A percentile compares a stretch with the other conserved stretches of the same genome.
Conservation (phyloP, 1,284 basidiomycete genomes). For the Omphalotus olearius region DNA sequence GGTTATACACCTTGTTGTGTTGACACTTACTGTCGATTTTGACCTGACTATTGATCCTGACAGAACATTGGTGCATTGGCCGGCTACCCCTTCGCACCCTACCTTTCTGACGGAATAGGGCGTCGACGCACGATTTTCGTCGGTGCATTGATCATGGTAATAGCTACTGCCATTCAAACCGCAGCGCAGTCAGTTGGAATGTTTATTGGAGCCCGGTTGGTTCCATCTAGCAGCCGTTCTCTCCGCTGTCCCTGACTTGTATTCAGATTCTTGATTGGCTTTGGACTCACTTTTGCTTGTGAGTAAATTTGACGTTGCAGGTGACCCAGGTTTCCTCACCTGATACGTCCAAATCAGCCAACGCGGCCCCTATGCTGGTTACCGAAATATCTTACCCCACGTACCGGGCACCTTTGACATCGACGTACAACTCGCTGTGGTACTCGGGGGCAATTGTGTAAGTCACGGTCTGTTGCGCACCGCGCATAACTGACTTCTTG, state of each 20-base stretch:
- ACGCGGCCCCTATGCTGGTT: constrained; percentile 70
- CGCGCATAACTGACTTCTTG: constrained; percentile 9
- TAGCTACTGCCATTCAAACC: constrained; percentile 66
- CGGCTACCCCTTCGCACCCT: constrained; percentile 67
- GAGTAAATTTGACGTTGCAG: constrained; percentile 16
- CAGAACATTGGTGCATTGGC: constrained; percentile 66
- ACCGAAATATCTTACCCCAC: constrained; percentile 76
- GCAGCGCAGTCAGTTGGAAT: constrained; percentile 70
- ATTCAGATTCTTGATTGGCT: constrained; percentile 68
- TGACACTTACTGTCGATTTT: not conserved
- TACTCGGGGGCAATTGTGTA: constrained; percentile 72
- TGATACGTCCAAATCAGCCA: constrained; percentile 29
- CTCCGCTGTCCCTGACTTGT: constrained; percentile 1
- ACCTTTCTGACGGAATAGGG: constrained; percentile 64
- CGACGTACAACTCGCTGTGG: constrained; percentile 79
- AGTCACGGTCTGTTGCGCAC: constrained; percentile 20
- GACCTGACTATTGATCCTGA: not conserved
- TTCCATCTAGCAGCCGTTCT: constrained; percentile 9
- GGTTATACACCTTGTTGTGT: constrained; percentile 14
- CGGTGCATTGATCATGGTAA: constrained; percentile 60
- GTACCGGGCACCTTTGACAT: constrained; percentile 70
- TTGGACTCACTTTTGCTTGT: constrained; percentile 72
- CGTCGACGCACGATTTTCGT: constrained; percentile 60
- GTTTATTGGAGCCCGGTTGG: constrained; percentile 75
- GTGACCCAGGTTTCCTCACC: no score